Evolutionary conservation across 2,329 filamentous ascomycete genomes (phyloP).

Genomic region (Ophiostoma perfectum): DNA sequence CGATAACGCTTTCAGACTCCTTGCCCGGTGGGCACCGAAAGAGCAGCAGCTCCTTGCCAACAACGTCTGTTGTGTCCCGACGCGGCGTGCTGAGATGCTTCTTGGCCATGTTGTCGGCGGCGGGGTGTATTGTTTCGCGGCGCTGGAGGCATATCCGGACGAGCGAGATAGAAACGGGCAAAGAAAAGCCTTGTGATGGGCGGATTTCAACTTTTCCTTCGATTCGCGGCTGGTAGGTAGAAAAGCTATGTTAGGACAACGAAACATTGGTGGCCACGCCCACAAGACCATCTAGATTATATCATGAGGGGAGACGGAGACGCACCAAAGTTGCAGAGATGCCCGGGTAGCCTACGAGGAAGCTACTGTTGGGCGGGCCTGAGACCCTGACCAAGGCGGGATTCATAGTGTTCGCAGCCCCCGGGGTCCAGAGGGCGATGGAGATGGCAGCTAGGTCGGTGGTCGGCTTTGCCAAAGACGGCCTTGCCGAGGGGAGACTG

Average conservation of each 20-base stretch:
- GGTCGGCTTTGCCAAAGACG: too few species aligned
- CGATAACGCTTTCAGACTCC: constrained; percentile 81
- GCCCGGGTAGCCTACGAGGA: constrained; percentile 92
- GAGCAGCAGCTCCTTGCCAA: constrained; percentile 90
- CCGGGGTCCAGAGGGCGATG: constrained; percentile 19
- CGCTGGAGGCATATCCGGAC: constrained; percentile 92
- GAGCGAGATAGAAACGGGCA: constrained; percentile 83
- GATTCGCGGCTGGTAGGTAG: constrained; percentile 68
- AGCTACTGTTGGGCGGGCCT: constrained; percentile 93
- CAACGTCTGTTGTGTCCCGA: constrained; percentile 84
- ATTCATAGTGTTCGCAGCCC: constrained; percentile 30
- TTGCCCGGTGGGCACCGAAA: constrained; percentile 80
- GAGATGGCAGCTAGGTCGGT: background rate
- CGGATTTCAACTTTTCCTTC: constrained; percentile 97
- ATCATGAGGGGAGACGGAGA: background rate
- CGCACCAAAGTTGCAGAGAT: constrained; percentile 95
- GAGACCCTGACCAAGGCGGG: constrained; percentile 76
- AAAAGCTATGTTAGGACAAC: background rate
- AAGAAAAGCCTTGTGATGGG: constrained; percentile 75
- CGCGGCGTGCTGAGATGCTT: constrained; percentile 84
- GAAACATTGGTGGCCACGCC: background rate
- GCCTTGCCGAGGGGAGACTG: background rate
- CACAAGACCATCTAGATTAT: background rate
- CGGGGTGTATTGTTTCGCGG: constrained; percentile 92
- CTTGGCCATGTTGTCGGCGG: constrained; percentile 89